These are phyloP conservation scores for Carex kokanica DNA, from an alignment of 176 grass and related monocot genomes.

Conservation along the genomic window DNA sequence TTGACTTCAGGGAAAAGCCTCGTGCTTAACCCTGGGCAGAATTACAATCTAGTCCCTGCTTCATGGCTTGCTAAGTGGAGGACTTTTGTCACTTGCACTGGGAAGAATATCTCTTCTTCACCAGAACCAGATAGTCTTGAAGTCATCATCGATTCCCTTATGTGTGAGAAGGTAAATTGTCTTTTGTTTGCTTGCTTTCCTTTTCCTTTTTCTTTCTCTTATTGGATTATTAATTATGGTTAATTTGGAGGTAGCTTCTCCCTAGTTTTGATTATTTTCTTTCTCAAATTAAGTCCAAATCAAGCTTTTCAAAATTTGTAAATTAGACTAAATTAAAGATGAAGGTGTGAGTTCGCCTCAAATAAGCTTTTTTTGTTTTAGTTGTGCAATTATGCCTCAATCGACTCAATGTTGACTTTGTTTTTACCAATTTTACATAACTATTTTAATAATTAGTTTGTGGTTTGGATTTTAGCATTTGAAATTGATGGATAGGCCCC, in stretches of 20 bases:
- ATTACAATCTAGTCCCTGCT: conserved; percentile 78
- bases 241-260: background rate
- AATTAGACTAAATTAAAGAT: background rate
- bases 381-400: background rate
- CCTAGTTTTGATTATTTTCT: background rate
- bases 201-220: conserved; percentile 2
- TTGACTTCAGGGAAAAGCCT: conserved; percentile 69
- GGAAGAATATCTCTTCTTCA: conserved; percentile 75
- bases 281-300: background rate
- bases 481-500: conserved; percentile 69
- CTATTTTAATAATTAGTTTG: background rate
- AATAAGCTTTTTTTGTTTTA: background rate
- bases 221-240: background rate
- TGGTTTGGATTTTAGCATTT: conserved; percentile 65
- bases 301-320: conserved; percentile 7
- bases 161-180: conserved; percentile 80
- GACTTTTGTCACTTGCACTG: conserved; percentile 81
- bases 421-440: background rate
- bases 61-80: conserved; percentile 89
- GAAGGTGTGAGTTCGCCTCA: background rate
- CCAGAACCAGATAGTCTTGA: conserved; percentile 71
- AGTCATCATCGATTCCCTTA: conserved; percentile 59
- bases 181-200: conserved; percentile 15
- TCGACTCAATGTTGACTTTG: background rate
- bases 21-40: conserved; percentile 55